Percentiles rank a stretch among this genome's conserved stretches.
Evolutionary conservation across 2,329 filamentous ascomycete genomes (phyloP).

Genomic region (Arthrobotrys conoides): DNA sequence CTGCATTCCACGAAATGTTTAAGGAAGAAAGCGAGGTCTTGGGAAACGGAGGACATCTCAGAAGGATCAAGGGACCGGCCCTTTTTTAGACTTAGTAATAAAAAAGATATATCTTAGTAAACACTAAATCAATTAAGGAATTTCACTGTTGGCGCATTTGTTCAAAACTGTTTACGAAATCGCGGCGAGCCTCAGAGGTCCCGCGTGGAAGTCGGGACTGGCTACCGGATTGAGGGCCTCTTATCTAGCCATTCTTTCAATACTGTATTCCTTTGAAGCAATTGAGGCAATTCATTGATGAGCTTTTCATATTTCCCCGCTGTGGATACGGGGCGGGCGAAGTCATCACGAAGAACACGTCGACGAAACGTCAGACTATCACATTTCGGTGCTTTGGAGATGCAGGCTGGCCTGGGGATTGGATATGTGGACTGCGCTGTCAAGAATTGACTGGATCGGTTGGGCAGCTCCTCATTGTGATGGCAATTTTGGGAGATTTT

Average conservation of each 20-base stretch:
- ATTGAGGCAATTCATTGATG: constrained; percentile 32
- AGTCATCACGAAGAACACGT: constrained; percentile 47
- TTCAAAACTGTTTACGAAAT: constrained; percentile 34
- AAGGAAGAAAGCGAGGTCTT: constrained; percentile 56
- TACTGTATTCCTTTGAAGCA: constrained; percentile 13
- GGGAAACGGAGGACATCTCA: constrained; percentile 45
- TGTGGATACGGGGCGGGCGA: constrained; percentile 26
- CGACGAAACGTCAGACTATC: constrained; percentile 43
- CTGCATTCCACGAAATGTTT: constrained; percentile 57
- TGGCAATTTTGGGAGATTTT: constrained; percentile 4
- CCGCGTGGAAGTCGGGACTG: constrained; percentile 15
- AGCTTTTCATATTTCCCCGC: constrained; percentile 22
- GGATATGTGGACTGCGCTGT: constrained; percentile 55
- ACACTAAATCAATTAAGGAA: constrained; percentile 31
- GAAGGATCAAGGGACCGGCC: constrained; percentile 14
- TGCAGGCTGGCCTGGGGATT: constrained; percentile 27
- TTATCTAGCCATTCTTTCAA: constrained; percentile 44
- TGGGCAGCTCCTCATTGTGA: constrained; percentile 14
- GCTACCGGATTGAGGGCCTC: constrained; percentile 20
- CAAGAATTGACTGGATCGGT: constrained; percentile 55
- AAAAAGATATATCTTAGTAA: background rate
- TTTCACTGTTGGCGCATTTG: constrained; percentile 23
- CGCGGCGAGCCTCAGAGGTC: constrained; percentile 23
- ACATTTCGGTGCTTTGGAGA: constrained; percentile 37
- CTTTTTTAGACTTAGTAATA: constrained; percentile 35